phyloP scores from a whole-genome alignment of 2,329 filamentous ascomycete species.

The Ceratocystis alfenasii region DNA sequence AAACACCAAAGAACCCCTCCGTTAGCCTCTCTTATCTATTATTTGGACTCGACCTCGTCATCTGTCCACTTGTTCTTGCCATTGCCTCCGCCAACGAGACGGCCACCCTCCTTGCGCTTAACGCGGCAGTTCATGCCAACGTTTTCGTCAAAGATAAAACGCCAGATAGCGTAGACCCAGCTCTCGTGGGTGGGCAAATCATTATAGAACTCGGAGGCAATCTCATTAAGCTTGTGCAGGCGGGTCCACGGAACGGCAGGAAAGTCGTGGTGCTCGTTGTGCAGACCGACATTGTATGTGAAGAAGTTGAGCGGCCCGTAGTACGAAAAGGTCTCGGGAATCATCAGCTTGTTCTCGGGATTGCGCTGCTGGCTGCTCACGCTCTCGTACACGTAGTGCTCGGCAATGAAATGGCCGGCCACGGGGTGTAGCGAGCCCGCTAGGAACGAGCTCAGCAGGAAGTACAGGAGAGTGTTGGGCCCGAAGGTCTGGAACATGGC shows the following conservation, averaged over 20 bases:
- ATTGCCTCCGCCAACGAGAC: slow-evolving; percentile 42
- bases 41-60: slow-evolving; percentile 51
- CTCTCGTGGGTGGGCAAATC: slow-evolving; percentile 75
- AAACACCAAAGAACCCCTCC: background rate
- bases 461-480: slow-evolving; percentile 59
- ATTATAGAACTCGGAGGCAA: slow-evolving; percentile 85
- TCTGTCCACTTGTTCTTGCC: slow-evolving; percentile 48
- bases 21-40: background rate
- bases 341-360: slow-evolving; percentile 48
- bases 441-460: slow-evolving; percentile 82
- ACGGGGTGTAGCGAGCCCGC: slow-evolving; percentile 89
- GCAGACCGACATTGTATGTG: slow-evolving; percentile 93
- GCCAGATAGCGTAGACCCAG: slow-evolving; percentile 90
- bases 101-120: slow-evolving; percentile 71
- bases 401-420: slow-evolving; percentile 95
- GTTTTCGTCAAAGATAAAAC: slow-evolving; percentile 81
- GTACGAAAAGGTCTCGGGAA: slow-evolving; percentile 94
- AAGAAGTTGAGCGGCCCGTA: slow-evolving; percentile 85
- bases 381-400: slow-evolving; percentile 77
- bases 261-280: slow-evolving; percentile 99
- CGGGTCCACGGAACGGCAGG: slow-evolving; percentile 91
- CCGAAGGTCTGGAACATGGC: slow-evolving; percentile 50
- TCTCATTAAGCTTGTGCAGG: slow-evolving; percentile 61
- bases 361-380: slow-evolving; percentile 43
- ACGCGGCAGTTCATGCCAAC: slow-evolving; percentile 87